phyloP scores from a whole-genome alignment of 192 early-diverging fungal species.

The Phlyctochytrium bullatum region DNA sequence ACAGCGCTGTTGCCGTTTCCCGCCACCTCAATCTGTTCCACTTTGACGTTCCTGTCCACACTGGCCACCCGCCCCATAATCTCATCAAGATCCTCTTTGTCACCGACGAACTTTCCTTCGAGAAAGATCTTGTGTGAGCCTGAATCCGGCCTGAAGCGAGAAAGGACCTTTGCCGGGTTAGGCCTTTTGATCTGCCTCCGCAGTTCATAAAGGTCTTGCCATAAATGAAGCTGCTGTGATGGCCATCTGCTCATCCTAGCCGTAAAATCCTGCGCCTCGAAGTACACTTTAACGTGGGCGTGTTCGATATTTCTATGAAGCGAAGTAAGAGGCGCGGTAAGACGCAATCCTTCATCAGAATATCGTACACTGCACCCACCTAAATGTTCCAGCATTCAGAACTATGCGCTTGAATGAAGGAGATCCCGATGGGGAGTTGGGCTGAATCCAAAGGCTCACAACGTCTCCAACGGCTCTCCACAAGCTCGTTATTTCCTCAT shows the following conservation, averaged over 20 bases:
- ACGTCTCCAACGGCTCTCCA: conserved; percentile 13
- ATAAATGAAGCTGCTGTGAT: neutral
- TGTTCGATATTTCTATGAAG: conserved; percentile 24
- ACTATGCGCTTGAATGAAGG: conserved; percentile 19
- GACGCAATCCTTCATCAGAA: neutral
- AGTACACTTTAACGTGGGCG: conserved; percentile 22
- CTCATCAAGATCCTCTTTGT: neutral
- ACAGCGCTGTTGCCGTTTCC: neutral
- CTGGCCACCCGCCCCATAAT: neutral
- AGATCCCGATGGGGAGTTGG: neutral
- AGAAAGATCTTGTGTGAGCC: neutral
- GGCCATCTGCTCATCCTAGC: neutral
- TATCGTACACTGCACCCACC: neutral
- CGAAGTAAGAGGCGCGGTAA: no score
- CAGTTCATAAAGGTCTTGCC: conserved; percentile 10
- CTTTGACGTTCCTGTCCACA: neutral
- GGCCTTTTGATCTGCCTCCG: conserved; percentile 18
- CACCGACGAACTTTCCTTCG: conserved; percentile 4
- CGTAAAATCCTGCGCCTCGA: conserved; percentile 1
- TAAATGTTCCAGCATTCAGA: conserved; percentile 16
- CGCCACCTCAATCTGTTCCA: neutral
- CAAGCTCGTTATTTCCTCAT: neutral
- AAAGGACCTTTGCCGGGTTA: neutral
- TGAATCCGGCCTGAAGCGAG: neutral
- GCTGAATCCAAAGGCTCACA: neutral